Conservation (phyloP, 495 filamentous ascomycete species). For the Paragyromitra xinjiangensis region DNA sequence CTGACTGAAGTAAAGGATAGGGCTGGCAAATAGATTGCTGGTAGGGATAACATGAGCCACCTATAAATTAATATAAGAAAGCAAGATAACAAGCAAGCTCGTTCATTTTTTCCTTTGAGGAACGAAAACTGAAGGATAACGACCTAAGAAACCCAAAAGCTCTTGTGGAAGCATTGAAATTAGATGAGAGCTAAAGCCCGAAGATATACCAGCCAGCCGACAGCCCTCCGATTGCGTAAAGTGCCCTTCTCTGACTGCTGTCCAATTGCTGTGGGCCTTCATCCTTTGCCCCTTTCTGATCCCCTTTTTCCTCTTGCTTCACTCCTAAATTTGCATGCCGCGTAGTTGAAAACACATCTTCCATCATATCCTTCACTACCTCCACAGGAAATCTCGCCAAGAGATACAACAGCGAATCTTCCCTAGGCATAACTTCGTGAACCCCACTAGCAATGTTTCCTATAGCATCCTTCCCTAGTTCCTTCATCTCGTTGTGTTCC, state of each 20-base stretch:
- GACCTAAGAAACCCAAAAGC: not conserved
- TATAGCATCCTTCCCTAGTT: not conserved
- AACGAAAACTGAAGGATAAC: not conserved
- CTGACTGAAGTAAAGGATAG: no score
- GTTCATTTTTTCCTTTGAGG: not conserved
- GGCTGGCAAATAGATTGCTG: no score
- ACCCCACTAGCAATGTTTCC: not conserved
- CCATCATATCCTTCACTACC: conserved; percentile 32
- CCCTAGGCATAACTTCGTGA: not conserved
- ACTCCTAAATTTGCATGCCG: not conserved
- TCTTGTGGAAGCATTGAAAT: not conserved
- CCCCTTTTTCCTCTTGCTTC: not conserved
- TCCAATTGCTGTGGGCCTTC: conserved; percentile 18
- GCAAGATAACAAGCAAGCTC: not conserved
- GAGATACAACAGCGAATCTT: conserved; percentile 16
- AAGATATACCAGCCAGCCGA: conserved; percentile 35
- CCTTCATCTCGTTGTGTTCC: not conserved
- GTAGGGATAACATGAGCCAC: not conserved
- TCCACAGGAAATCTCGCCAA: conserved; percentile 29
- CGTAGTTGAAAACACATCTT: conserved; percentile 13
- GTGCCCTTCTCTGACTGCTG: conserved; percentile 6
- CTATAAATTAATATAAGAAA: not conserved
- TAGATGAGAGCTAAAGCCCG: conserved; percentile 19
- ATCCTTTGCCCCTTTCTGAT: not conserved
- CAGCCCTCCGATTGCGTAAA: conserved; percentile 35